Percentiles rank a stretch among this genome's conserved stretches.
Evolutionary conservation across 176 grass and related monocot genomes (phyloP).

Genomic region (Poa pratensis): DNA sequence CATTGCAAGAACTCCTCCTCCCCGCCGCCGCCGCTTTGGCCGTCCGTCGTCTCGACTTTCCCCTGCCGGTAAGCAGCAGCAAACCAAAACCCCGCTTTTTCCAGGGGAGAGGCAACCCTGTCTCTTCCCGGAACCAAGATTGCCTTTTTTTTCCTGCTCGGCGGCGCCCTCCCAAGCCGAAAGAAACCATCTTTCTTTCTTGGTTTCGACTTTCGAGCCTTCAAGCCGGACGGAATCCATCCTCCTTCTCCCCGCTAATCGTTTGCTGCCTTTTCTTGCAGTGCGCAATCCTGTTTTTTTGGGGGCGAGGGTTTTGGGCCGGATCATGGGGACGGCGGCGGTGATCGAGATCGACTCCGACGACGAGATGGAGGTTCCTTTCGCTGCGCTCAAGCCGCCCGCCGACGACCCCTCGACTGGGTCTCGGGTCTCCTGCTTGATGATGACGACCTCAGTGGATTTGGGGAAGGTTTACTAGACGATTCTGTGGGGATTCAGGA

Average conservation of each 20-base stretch:
- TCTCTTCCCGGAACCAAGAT: conserved; percentile 11
- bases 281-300: not conserved
- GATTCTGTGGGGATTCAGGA: conserved; percentile 39
- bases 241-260: not conserved
- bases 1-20: not conserved
- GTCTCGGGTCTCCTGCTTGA: conserved; percentile 21
- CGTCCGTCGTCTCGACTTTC: not conserved
- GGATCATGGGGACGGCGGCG: conserved; percentile 54
- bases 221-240: not conserved
- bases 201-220: not conserved
- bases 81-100: not conserved
- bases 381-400: not conserved
- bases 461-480: conserved; percentile 22
- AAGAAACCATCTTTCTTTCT: not conserved
- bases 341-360: conserved; percentile 70
- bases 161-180: not conserved
- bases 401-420: conserved; percentile 30
- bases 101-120: not conserved
- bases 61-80: conserved; percentile 6
- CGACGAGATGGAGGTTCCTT: conserved; percentile 42
- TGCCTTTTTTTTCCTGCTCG: not conserved
- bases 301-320: not conserved
- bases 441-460: not conserved
- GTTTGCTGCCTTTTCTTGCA: not conserved
- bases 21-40: not conserved